These are phyloP conservation scores for Seiridium unicorne DNA, from an alignment of 2,329 filamentous ascomycete genomes.

Conservation along the genomic window DNA sequence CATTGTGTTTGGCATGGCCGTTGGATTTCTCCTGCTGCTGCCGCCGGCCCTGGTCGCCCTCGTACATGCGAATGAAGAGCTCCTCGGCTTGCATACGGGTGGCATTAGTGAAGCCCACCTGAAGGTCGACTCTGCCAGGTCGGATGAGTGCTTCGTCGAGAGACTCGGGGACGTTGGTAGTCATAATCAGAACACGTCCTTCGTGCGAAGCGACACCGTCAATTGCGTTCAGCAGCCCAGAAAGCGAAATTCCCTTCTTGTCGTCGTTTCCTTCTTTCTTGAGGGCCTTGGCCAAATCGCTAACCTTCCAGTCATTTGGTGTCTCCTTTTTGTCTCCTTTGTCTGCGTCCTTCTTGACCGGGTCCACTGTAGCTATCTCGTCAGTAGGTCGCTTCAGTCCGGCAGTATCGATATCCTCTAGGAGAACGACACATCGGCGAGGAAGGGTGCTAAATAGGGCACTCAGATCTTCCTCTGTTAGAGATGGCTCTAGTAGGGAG, in stretches of 20 bases:
- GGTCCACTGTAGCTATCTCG: slow-evolving; percentile 18
- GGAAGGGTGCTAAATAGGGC: slow-evolving; percentile 60
- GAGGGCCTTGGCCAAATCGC: slow-evolving; percentile 40
- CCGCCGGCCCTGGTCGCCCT: slow-evolving; percentile 33
- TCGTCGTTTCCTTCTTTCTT: slow-evolving; percentile 37
- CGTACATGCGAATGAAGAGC: slow-evolving; percentile 62
- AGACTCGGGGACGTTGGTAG: slow-evolving; percentile 72
- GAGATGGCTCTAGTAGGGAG: slow-evolving; percentile 54
- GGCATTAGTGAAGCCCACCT: slow-evolving; percentile 63
- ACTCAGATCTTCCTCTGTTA: slow-evolving; percentile 62
- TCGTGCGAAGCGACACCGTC: slow-evolving; percentile 80
- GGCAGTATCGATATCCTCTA: slow-evolving; percentile 70
- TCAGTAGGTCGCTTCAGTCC: slow-evolving; percentile 48
- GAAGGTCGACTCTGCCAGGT: slow-evolving; percentile 70
- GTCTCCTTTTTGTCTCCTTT: slow-evolving; percentile 13
- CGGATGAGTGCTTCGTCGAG: slow-evolving; percentile 73
- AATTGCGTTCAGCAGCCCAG: slow-evolving; percentile 78
- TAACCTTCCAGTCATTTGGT: slow-evolving; percentile 34
- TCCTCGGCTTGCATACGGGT: slow-evolving; percentile 52
- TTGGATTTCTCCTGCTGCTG: not conserved
- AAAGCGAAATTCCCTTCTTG: slow-evolving; percentile 65
- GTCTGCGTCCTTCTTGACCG: slow-evolving; percentile 6
- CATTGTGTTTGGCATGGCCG: not conserved
- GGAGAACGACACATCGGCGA: slow-evolving; percentile 60
- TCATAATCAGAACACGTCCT: slow-evolving; percentile 79